Base-by-base conservation (phyloP, 441 rosid species). In the Erodium trifolium region DNA sequence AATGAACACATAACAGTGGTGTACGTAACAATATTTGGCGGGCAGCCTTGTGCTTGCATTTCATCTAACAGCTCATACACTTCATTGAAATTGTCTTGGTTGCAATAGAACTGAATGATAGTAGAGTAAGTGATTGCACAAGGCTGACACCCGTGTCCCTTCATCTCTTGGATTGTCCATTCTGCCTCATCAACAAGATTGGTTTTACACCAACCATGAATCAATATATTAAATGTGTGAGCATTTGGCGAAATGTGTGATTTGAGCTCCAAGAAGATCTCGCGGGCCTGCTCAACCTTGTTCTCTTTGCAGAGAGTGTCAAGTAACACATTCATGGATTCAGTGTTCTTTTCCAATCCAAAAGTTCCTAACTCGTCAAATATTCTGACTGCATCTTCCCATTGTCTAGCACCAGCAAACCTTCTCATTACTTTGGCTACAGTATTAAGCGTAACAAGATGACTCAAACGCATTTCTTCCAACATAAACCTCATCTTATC, bases 101-200 rank as follows among this genome's bases (percentile, higher is more conserved):
- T 76, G 65, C 96, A 90, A 68, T 86, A 82, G 73, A 81, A 84
- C 49, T 78, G 82, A 34, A 90, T 73, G 35, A 93, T 82, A 41
- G 87, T 89, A 0, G 97, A 89, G 78, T 89, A 93, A 67, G 93
- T 89, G 68, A 91, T 86, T 13, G 86, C 91, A 78, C 87, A 87
- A 49, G 93, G 96, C 8, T 41, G 79, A 55, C 63, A 77, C 0
- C 92, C 98, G 37, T 84, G 70, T 0, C 97, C 96, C 75, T 79
- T 93, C 97, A 93, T 93, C 75, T 93, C 96, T 53, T 89, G 93
- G 29, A 93, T 76, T 4, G 97, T 87, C 97, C 98, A 93, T 0
- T 76, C 82, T 60, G 96, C 98, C 75, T 91, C 97, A 45, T 89
- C 94, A 2, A 87, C 85, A 55, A 86, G 82, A 64, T 83, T 83